Evolutionary conservation across 106 monocot species (phyloP).

Genomic region (Chionographis japonica): DNA sequence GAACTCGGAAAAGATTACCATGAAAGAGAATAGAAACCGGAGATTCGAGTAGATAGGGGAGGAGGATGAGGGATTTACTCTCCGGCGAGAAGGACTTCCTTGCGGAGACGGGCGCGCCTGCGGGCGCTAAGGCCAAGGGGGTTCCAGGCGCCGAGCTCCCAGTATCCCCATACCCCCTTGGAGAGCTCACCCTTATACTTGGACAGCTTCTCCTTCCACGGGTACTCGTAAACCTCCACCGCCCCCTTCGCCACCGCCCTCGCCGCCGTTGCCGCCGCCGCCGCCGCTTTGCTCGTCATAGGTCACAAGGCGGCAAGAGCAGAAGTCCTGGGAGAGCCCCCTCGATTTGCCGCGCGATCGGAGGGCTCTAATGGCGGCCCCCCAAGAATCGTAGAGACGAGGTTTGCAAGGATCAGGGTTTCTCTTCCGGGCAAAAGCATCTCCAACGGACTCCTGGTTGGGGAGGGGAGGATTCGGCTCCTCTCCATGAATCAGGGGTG

Average conservation of each 20-base stretch:
- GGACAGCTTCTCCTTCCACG: constrained; percentile 78
- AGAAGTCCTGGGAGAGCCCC: too few species aligned
- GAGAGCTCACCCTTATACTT: constrained; percentile 72
- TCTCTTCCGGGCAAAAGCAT: too few species aligned
- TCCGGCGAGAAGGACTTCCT: constrained; percentile 82
- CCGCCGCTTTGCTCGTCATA: constrained; percentile 36
- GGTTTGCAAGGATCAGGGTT: too few species aligned
- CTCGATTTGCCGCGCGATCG: too few species aligned
- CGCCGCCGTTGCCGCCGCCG: constrained; percentile 21
- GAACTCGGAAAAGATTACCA: not conserved
- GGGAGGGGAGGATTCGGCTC: too few species aligned
- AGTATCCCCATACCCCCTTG: constrained; percentile 96
- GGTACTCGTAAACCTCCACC: constrained; percentile 27
- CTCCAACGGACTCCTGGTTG: too few species aligned
- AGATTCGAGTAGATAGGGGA: not conserved
- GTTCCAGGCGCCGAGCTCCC: constrained; percentile 97
- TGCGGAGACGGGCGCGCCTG: constrained; percentile 76
- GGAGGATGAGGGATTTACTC: constrained; percentile 34
- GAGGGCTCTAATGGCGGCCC: too few species aligned
- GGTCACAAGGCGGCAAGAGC: not conserved
- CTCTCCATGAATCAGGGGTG: too few species aligned
- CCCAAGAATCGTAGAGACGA: too few species aligned
- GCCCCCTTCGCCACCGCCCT: constrained; percentile 17
- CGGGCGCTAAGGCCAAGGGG: constrained; percentile 77
- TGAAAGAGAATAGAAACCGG: not conserved